Evolutionary conservation across 495 filamentous ascomycete species (phyloP).

Genomic region (Aspergillus ellipticus): DNA sequence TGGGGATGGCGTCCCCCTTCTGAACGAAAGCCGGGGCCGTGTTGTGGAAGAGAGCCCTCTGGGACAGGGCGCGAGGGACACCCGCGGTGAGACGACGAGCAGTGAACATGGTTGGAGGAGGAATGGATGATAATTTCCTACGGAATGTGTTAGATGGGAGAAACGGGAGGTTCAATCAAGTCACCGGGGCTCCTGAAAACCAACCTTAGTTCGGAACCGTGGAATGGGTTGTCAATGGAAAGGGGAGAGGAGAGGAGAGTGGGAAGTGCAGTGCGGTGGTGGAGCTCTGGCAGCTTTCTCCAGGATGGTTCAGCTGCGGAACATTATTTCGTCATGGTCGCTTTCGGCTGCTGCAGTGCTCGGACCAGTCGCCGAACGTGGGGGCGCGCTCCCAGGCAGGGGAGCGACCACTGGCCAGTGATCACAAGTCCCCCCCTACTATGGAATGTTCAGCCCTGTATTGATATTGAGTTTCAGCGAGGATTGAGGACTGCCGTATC

Average conservation of each 20-base stretch:
- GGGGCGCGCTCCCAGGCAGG: not conserved
- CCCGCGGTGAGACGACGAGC: slow-evolving; percentile 37
- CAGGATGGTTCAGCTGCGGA: not conserved
- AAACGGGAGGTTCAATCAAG: not conserved
- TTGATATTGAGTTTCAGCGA: too few species aligned
- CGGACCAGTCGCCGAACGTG: slow-evolving; percentile 1
- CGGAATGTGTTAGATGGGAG: not conserved
- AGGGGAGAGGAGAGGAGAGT: not conserved
- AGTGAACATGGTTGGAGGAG: slow-evolving; percentile 35
- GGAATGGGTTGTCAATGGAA: not conserved
- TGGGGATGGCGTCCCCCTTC: slow-evolving; percentile 62
- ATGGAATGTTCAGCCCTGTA: too few species aligned
- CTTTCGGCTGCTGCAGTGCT: not conserved
- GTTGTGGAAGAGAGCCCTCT: slow-evolving; percentile 46
- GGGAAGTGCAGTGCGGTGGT: not conserved
- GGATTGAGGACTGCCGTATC: too few species aligned
- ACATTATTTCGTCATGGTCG: slow-evolving; percentile 7
- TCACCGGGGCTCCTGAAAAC: not conserved
- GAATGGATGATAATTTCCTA: not conserved
- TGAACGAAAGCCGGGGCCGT: slow-evolving; percentile 53
- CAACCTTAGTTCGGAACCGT: not conserved
- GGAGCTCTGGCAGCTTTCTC: not conserved
- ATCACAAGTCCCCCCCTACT: too few species aligned
- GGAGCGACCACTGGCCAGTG: too few species aligned
- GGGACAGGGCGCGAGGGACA: slow-evolving; percentile 32